Evolutionary conservation across 2,329 filamentous ascomycete species (phyloP).

Genomic region (Alternaria metachromatica): DNA sequence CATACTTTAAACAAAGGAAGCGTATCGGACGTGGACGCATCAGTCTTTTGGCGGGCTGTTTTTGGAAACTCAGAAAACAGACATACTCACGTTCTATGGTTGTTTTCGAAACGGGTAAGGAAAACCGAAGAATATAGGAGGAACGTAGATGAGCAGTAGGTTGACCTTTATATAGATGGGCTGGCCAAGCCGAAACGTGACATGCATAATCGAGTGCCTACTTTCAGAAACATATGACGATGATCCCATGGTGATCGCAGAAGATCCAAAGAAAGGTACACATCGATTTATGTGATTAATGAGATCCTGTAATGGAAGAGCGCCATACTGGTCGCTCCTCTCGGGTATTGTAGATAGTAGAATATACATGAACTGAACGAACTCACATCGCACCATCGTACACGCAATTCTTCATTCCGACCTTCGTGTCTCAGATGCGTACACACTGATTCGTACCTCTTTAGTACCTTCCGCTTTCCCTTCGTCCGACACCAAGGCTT

Average conservation of each 20-base stretch:
- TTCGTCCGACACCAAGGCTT: conserved; percentile 30
- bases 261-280: background rate
- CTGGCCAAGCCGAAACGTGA: background rate
- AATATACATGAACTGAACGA: background rate
- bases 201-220: background rate
- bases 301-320: background rate
- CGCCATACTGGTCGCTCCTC: background rate
- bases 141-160: background rate
- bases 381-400: background rate
- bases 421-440: background rate
- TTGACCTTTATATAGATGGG: background rate
- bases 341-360: conserved; percentile 3
- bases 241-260: background rate
- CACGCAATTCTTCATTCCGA: background rate
- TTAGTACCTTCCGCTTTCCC: conserved; percentile 37
- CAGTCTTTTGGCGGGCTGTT: no score
- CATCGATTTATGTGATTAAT: background rate
- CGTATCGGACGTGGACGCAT: background rate
- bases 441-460: background rate
- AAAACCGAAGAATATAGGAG: background rate
- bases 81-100: no score
- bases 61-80: no score
- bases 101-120: no score
- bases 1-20: background rate
- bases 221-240: background rate